Conservation (phyloP, 78 protist genomes). For the Dictyostelium purpureum region DNA sequence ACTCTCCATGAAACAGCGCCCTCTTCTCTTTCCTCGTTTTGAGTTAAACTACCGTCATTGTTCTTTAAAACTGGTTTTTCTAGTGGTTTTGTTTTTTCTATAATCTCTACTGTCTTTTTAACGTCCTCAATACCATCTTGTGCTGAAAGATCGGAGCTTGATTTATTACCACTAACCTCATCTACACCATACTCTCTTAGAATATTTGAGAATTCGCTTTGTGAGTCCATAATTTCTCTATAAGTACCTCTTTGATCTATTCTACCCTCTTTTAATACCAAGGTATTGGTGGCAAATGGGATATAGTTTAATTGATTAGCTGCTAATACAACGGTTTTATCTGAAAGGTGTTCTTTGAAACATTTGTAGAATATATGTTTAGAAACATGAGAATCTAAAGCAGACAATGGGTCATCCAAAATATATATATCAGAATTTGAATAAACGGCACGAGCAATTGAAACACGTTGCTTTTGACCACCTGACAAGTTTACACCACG, state of each 20-base stretch:
- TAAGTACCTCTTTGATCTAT: constrained; percentile 21
- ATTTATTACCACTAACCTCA: neutral
- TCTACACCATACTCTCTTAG: constrained; percentile 42
- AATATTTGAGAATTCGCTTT: constrained; percentile 3
- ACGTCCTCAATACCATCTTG: constrained; percentile 24
- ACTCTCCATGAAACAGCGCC: neutral
- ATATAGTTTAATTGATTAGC: constrained; percentile 81
- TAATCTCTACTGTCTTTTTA: neutral
- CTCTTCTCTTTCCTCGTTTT: constrained; percentile 20
- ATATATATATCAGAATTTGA: constrained; percentile 84
- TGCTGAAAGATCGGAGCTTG: too few species aligned
- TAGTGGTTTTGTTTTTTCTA: too few species aligned
- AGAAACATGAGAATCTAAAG: constrained; percentile 94
- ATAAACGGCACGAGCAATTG: constrained; percentile 93
- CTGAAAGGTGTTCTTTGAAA: constrained; percentile 47
- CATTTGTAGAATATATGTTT: constrained; percentile 74
- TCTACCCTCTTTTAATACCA: constrained; percentile 43
- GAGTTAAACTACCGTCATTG: neutral
- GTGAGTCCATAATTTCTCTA: neutral
- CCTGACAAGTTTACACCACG: constrained; percentile 96
- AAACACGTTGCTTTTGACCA: constrained; percentile 97
- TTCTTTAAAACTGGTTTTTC: too few species aligned
- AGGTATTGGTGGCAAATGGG: constrained; percentile 51
- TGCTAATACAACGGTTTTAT: constrained; percentile 85
- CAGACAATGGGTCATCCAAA: constrained; percentile 94